Evolutionary conservation across 2,329 filamentous ascomycete genomes (phyloP).

Genomic region (Talaromyces rugulosus): DNA sequence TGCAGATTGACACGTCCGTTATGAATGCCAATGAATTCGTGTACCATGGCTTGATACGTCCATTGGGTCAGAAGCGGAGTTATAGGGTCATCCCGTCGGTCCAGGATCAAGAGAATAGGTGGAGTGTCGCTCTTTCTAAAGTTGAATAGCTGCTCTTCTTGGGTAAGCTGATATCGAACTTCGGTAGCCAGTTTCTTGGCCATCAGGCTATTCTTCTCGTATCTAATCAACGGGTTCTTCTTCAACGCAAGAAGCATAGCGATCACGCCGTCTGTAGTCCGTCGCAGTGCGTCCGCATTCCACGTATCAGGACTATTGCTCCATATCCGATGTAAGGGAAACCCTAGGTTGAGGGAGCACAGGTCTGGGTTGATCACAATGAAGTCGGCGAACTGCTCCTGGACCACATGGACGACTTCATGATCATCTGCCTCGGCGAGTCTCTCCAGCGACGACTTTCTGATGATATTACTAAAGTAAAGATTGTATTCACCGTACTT

Average conservation of each 20-base stretch:
- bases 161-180: conserved; percentile 85
- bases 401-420: conserved; percentile 88
- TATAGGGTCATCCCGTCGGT: conserved; percentile 89
- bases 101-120: conserved; percentile 83
- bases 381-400: conserved; percentile 96
- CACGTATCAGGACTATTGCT: conserved; percentile 76
- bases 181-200: conserved; percentile 92
- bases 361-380: conserved; percentile 92
- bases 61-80: conserved; percentile 93
- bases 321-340: conserved; percentile 75
- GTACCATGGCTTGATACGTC: conserved; percentile 99
- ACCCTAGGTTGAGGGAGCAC: conserved; percentile 71
- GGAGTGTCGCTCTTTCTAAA: conserved; percentile 93
- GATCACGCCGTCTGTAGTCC: conserved; percentile 81
- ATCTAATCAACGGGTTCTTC: conserved; percentile 93
- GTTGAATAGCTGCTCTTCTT: conserved; percentile 95
- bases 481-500: conserved; percentile 97
- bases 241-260: conserved; percentile 84
- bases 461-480: conserved; percentile 96
- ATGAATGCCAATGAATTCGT: conserved; percentile 87
- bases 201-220: conserved; percentile 82
- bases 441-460: conserved; percentile 91
- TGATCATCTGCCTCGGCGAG: conserved; percentile 96
- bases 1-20: conserved; percentile 92
- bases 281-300: conserved; percentile 83